Conservation (phyloP, 148 eudicot species). For the Suaeda aralocaspica region DNA sequence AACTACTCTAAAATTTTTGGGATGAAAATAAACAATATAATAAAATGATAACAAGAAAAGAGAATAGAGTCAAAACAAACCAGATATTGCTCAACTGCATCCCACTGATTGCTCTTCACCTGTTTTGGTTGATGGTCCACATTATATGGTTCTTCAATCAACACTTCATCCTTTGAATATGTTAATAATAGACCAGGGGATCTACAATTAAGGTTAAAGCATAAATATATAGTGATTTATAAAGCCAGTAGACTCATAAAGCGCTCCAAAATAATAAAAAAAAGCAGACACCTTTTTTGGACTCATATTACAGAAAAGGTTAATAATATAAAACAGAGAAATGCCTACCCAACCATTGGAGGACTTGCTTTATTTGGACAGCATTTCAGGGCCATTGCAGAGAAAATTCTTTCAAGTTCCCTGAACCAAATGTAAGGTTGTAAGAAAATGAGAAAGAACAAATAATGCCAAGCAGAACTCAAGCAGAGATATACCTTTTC, state of each 20-base stretch:
- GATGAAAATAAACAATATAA: neutral
- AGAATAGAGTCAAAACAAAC: constrained; percentile 38
- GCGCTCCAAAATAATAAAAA: neutral
- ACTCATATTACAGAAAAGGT: neutral
- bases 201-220: constrained; percentile 21
- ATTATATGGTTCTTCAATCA: constrained; percentile 43
- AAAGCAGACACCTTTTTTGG: neutral
- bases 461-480: neutral
- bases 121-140: constrained; percentile 39
- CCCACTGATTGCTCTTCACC: constrained; percentile 68
- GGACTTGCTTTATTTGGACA: constrained; percentile 54
- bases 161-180: constrained; percentile 59
- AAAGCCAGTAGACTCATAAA: constrained; percentile 4
- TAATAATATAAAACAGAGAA: constrained; percentile 4
- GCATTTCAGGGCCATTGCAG: constrained; percentile 70
- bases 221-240: neutral
- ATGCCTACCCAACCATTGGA: constrained; percentile 45
- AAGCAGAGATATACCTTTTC: constrained; percentile 47
- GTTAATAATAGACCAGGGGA: constrained; percentile 58
- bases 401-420: constrained; percentile 83
- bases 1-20: too few species aligned
- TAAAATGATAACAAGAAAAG: neutral
- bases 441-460: neutral
- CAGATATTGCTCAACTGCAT: constrained; percentile 78
- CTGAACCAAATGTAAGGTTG: constrained; percentile 31